Conservation (phyloP, 179 eudicot genomes). For the Silene noctiflora region DNA sequence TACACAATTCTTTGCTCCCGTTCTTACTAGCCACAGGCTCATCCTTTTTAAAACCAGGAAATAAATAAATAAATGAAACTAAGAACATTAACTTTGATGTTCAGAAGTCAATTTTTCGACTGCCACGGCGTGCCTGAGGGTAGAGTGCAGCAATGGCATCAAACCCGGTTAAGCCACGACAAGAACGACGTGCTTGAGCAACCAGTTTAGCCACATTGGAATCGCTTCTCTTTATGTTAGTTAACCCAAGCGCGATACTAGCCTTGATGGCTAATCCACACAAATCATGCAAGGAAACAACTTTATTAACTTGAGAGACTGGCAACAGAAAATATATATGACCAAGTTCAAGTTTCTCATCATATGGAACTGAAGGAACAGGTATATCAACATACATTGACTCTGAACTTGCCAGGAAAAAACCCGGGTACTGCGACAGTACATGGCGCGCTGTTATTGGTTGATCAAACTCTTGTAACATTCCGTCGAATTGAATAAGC, state of each 20-base stretch:
- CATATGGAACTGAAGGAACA: conserved; percentile 20
- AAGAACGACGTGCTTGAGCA: conserved; percentile 33
- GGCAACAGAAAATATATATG: conserved; percentile 44
- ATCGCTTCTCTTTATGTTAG: conserved; percentile 28
- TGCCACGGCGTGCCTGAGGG: conserved; percentile 24
- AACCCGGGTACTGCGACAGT: conserved; percentile 15
- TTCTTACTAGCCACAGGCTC: not conserved
- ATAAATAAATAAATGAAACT: conserved; percentile 7
- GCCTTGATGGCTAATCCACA: conserved; percentile 44
- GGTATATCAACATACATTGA: conserved; percentile 35
- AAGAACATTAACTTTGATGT: not conserved
- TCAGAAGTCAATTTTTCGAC: conserved; percentile 14
- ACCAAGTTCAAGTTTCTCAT: conserved; percentile 38
- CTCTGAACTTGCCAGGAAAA: conserved; percentile 33
- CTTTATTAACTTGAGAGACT: conserved; percentile 20
- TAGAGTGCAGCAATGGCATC: conserved; percentile 25
- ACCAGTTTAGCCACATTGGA: conserved; percentile 29
- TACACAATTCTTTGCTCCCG: conserved; percentile 12
- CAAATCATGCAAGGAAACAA: conserved; percentile 30
- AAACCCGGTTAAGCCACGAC: conserved; percentile 22
- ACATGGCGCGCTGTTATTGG: conserved; percentile 27
- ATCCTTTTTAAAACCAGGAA: not conserved
- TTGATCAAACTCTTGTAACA: conserved; percentile 26
- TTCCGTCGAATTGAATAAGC: conserved; percentile 36
- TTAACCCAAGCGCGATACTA: conserved; percentile 32